Evolutionary conservation across 768 basidiomycete species (phyloP), one percentile per base, ranked within the genome.

Genomic region (Gloeopeniophorella convolvens): DNA sequence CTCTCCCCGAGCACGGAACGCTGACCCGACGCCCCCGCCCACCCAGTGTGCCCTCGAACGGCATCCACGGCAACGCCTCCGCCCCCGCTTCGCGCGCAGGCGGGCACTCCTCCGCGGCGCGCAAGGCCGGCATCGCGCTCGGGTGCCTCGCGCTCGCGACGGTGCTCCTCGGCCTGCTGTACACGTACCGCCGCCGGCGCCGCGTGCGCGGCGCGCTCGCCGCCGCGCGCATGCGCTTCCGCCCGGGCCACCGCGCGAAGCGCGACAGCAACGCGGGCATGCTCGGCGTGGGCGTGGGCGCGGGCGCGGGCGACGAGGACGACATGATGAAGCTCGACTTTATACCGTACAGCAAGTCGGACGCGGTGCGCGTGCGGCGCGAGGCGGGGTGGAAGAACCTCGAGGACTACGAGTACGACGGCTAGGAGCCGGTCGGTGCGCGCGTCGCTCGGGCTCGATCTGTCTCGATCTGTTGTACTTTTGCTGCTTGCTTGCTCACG

Each of bases 331-430:
- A 16, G 8, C 39, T 51, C 12, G 39, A 34, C n/a, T 21, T 18
- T 34, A 16, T 51, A 15, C 31, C 44, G 20, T 33, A 28, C 1
- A 12, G 24, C 8, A 13, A 3, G 30, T 34, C 37, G 3, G 34
- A 27, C 15, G 21, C 32, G 26, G n/a, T 34, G 26, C 15, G 26
- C 18, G 24, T 20, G 20, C 24, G 18, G 20, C 43, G 44, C 4
- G 45, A 51, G 12, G 10, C n/a, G 6, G 20, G 39, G 9, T 51
- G 50, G 50, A 51, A 35, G 39, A 51, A 46, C 21, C 13, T 46
- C 6, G 50, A 51, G 20, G 50, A 51, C 18, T 51, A 45, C 4
- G 43, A 27, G 0, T 45, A 51, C 18, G 18, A 24, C 8, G 37
- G 35, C 36, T 40, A 40, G 13, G 4, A 23, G 21, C 13, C n/a